These are phyloP conservation scores for Diplosphaera chodatii DNA, from an alignment of 139 green algal species.

Conservation along the genomic window DNA sequence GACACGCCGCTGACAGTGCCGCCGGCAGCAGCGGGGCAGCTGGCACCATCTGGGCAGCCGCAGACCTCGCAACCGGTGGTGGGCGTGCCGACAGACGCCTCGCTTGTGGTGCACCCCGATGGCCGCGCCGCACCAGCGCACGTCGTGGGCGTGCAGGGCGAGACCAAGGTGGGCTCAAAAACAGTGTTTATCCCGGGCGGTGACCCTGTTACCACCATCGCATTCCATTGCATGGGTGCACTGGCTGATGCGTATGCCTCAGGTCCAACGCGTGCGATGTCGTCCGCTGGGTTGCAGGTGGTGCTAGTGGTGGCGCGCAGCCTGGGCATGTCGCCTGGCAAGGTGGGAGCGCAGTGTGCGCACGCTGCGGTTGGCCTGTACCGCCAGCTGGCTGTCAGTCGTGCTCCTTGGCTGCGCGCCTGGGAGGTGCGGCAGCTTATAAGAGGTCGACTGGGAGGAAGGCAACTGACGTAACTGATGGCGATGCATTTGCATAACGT, in stretches of 20 bases:
- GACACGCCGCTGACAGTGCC: background rate
- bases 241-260: no score
- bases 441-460: no score
- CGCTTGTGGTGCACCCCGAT: background rate
- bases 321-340: conserved; percentile 15
- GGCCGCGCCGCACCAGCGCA: background rate
- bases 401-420: conserved; percentile 11
- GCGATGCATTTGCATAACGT: no score
- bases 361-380: conserved; percentile 17
- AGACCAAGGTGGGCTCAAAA: background rate
- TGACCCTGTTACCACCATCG: no score
- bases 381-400: background rate
- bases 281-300: conserved; percentile 11
- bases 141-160: background rate
- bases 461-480: no score
- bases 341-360: conserved; percentile 17
- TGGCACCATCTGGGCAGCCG: no score
- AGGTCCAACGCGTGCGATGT: no score
- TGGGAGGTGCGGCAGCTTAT: no score
- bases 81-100: background rate
- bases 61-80: background rate
- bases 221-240: no score
- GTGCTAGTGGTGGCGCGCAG: conserved; percentile 13
- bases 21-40: no score
- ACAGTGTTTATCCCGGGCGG: no score